A percentile compares a stretch with the other conserved stretches of the same genome.
Conservation (phyloP, 1,284 basidiomycete genomes). For the Marasmius sp. region DNA sequence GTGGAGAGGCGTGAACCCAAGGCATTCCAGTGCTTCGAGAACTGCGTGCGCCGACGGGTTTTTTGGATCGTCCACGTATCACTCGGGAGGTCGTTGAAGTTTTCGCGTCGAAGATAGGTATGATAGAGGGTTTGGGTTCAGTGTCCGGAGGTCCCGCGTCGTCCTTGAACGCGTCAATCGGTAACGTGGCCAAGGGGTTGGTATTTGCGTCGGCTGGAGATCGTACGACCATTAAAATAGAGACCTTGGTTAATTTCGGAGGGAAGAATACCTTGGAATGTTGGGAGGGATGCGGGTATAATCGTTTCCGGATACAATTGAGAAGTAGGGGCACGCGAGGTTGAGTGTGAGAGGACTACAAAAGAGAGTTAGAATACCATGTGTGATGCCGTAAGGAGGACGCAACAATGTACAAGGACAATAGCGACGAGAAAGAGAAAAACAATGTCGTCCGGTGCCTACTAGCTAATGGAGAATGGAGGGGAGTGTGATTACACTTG, state of each 20-base stretch:
- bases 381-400: neutral
- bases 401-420: neutral
- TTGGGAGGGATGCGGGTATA: neutral
- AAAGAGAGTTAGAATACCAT: neutral
- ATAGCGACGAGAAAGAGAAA: neutral
- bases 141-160: neutral
- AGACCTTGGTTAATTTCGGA: neutral
- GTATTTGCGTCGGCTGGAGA: too few relatives aligned
- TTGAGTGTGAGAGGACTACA: neutral
- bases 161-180: neutral
- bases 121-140: neutral
- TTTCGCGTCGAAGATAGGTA: neutral
- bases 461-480: neutral
- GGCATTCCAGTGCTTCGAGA: neutral
- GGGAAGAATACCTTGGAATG: neutral
- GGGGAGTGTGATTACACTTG: neutral
- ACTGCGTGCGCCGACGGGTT: neutral
- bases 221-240: neutral
- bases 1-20: neutral
- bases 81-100: neutral
- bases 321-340: neutral
- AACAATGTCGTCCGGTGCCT: neutral
- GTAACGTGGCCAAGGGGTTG: neutral
- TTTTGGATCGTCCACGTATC: neutral
- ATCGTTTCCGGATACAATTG: neutral